These are phyloP conservation scores for Candida awuae DNA, from an alignment of 805 yeast genomes.

Conservation along the genomic window DNA sequence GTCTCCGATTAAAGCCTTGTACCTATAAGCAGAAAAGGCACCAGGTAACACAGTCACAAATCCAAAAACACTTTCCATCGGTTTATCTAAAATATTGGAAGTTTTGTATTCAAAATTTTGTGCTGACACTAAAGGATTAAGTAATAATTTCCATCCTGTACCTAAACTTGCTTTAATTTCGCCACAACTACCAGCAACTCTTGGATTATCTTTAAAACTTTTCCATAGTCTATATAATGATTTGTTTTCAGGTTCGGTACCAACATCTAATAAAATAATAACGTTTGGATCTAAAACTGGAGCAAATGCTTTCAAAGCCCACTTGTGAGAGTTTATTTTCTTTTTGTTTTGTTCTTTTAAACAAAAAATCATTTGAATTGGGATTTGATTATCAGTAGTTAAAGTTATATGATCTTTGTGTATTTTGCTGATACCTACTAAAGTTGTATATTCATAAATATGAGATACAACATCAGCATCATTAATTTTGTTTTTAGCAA, in stretches of 20 bases:
- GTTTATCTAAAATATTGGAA: constrained; percentile 90
- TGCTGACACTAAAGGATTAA: constrained; percentile 89
- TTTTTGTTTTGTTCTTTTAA: constrained; percentile 82
- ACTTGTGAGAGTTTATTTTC: constrained; percentile 91
- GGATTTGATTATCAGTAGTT: constrained; percentile 57
- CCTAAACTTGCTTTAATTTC: constrained; percentile 88
- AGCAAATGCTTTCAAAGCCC: constrained; percentile 93
- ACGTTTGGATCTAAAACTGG: constrained; percentile 75
- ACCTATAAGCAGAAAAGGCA: constrained; percentile 92
- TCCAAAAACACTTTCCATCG: constrained; percentile 92
- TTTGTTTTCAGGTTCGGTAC: constrained; percentile 82
- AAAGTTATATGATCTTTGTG: constrained; percentile 52
- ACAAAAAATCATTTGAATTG: constrained; percentile 84
- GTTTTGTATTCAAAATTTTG: constrained; percentile 96
- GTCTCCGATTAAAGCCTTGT: constrained; percentile 69
- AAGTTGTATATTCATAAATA: constrained; percentile 87
- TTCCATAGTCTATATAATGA: constrained; percentile 88
- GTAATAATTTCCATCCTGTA: constrained; percentile 34
- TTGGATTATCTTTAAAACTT: constrained; percentile 57
- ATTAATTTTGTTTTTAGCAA: constrained; percentile 86
- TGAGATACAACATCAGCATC: constrained; percentile 77
- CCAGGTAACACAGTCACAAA: constrained; percentile 93
- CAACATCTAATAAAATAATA: constrained; percentile 83
- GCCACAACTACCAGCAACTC: constrained; percentile 97
- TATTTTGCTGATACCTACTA: constrained; percentile 73